Evolutionary conservation across 1,284 basidiomycete genomes (phyloP), one percentile per base, ranked within the genome.

Genomic region (Apiotrichum porosum): DNA sequence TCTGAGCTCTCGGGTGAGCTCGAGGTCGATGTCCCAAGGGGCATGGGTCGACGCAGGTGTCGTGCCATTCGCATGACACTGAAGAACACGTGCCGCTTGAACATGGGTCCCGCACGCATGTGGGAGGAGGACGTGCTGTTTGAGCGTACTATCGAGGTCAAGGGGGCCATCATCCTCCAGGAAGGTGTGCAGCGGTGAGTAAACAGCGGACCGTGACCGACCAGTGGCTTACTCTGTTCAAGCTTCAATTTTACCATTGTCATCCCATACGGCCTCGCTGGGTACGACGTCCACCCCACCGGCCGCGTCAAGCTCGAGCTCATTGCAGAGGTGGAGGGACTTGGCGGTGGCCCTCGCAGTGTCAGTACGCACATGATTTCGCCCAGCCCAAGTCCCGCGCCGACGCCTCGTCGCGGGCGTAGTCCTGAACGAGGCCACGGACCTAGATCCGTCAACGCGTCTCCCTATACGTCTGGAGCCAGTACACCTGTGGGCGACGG

Each of bases 191-290:
- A 57, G 43, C 26, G 57, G 60, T 62, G 24, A 28, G 53, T 51
- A 10, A 6, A 28, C 26, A 28, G n/a, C n/a, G n/a, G n/a, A n/a
- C n/a, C n/a, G n/a, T 8, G 37, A 26, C 23, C 6, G n/a, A n/a
- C 36, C 21, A 24, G 9, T 9, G 12, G 15, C 12, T 33, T n/a
- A n/a, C 45, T 22, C 19, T 3, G 22, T 9, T 8, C 6, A 45
- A 61, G 58, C 17, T 63, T 63, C 44, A 57, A 60, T 15, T 65
- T 63, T 44, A 58, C 56, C 6, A 30, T 65, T n/a, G 44, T 57
- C 33, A 43, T 65, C 2, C 61, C 63, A 1, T 42, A 42, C 6
- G 54, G 52, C 5, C 32, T 58, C 12, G 56, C 59, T 5, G 26
- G 51, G 5, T 61, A 62, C 46, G 64, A 65, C 34, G 49, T 52